These are phyloP conservation scores for Kregervanrija pseudodelftensis DNA, from an alignment of 805 yeast species.

Conservation along the genomic window DNA sequence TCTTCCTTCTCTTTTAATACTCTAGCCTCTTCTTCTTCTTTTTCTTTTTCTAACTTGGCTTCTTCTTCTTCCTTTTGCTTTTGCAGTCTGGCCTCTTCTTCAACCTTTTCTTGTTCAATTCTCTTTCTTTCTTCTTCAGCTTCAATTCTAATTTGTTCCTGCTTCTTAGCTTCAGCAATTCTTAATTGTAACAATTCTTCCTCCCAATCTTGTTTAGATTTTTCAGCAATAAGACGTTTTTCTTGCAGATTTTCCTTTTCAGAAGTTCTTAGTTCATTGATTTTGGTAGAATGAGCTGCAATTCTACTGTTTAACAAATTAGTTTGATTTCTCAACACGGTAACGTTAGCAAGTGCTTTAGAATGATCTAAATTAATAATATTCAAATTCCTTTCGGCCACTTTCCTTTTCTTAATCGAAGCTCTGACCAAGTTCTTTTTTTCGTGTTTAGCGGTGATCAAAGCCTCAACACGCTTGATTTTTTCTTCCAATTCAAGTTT, in stretches of 20 bases:
- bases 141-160: constrained; percentile 35
- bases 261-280: constrained; percentile 28
- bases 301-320: constrained; percentile 35
- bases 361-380: constrained; percentile 30
- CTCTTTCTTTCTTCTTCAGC: constrained; percentile 33
- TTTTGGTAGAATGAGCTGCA: constrained; percentile 38
- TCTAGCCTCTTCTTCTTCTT: constrained; percentile 28
- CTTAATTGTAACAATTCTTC: constrained; percentile 38
- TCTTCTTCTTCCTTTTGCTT: constrained; percentile 24
- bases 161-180: constrained; percentile 37
- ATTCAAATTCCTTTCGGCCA: constrained; percentile 31
- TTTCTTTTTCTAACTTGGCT: constrained; percentile 22
- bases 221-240: constrained; percentile 36
- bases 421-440: constrained; percentile 24
- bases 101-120: constrained; percentile 33
- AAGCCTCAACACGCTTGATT: constrained; percentile 29
- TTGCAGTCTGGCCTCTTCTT: constrained; percentile 27
- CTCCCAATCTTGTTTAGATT: constrained; percentile 37
- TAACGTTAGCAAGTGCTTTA: constrained; percentile 32
- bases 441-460: constrained; percentile 36
- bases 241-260: constrained; percentile 32
- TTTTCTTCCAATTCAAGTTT: constrained; percentile 31
- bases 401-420: constrained; percentile 31
- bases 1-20: constrained; percentile 30
- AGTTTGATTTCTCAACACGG: constrained; percentile 35